Conservation (phyloP, 2,329 filamentous ascomycete species). For the Thyridium curvatum region DNA sequence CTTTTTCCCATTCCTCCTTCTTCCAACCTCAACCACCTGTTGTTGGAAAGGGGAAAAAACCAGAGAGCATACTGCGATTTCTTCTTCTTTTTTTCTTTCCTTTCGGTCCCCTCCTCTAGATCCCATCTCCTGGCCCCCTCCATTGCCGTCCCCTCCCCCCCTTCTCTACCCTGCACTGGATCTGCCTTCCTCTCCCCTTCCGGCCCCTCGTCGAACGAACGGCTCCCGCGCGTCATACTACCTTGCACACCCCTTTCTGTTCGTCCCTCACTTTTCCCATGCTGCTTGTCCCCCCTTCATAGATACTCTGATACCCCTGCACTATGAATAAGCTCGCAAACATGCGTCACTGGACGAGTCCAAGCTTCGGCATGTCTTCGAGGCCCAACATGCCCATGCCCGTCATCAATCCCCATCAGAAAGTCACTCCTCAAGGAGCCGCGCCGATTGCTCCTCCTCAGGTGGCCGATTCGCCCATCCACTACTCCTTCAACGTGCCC, state of each 20-base stretch:
- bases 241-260: not conserved
- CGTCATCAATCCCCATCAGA: constrained; percentile 49
- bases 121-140: constrained; percentile 13
- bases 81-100: constrained; percentile 13
- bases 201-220: not conserved
- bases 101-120: constrained; percentile 5
- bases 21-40: constrained; percentile 17
- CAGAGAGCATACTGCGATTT: constrained; percentile 2
- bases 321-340: constrained; percentile 65
- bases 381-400: constrained; percentile 50
- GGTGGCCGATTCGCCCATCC: constrained; percentile 70
- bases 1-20: constrained; percentile 16
- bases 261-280: constrained; percentile 1
- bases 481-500: constrained; percentile 95
- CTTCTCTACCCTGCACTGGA: constrained; percentile 7
- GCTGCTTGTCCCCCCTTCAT: not conserved
- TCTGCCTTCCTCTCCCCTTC: constrained; percentile 2
- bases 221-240: too few relatives aligned
- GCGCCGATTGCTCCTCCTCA: constrained; percentile 59
- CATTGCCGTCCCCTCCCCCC: constrained; percentile 1
- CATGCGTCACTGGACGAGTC: constrained; percentile 66
- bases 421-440: constrained; percentile 43
- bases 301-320: constrained; percentile 11
- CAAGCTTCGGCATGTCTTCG: constrained; percentile 58
- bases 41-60: constrained; percentile 1